Percentiles rank a stretch among this genome's conserved stretches.
These are phyloP conservation scores for Paraphysoderma sedebokerense DNA, from an alignment of 371 early-diverging fungal genomes.

Conservation along the genomic window DNA sequence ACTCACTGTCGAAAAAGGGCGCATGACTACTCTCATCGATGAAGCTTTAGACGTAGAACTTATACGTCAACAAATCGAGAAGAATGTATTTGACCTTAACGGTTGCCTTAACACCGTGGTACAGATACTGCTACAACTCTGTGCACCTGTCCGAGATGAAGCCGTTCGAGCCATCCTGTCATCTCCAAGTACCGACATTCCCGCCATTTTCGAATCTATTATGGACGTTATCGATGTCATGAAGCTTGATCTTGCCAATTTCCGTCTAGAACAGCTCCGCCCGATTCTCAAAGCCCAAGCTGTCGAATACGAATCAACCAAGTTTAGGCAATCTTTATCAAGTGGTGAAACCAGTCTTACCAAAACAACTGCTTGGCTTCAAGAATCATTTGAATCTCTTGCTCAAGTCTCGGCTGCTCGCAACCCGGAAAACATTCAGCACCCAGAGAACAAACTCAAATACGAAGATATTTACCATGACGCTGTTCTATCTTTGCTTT, in stretches of 20 bases:
- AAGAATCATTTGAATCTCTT: too few species aligned
- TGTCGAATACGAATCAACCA: constrained; percentile 44
- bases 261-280: constrained; percentile 33
- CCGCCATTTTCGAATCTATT: constrained; percentile 22
- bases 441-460: constrained; percentile 15
- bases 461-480: constrained; percentile 42
- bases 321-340: constrained; percentile 32
- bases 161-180: constrained; percentile 21
- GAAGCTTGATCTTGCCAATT: constrained; percentile 58
- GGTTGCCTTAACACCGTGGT: constrained; percentile 21
- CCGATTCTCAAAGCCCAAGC: constrained; percentile 43
- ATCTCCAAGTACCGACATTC: constrained; percentile 6
- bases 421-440: constrained; percentile 38
- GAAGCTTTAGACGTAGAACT: constrained; percentile 36
- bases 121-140: constrained; percentile 37
- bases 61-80: constrained; percentile 32
- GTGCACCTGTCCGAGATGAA: constrained; percentile 56
- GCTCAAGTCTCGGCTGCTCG: too few species aligned
- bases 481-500: constrained; percentile 35
- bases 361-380: not conserved
- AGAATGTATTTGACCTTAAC: constrained; percentile 24
- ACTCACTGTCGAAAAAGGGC: too few species aligned
- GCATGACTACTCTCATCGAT: constrained; percentile 29
- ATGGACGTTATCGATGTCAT: constrained; percentile 42
- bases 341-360: constrained; percentile 21